Base-by-base conservation (phyloP, 1,139 yeast species). In the Suhomyces bribrorum region DNA sequence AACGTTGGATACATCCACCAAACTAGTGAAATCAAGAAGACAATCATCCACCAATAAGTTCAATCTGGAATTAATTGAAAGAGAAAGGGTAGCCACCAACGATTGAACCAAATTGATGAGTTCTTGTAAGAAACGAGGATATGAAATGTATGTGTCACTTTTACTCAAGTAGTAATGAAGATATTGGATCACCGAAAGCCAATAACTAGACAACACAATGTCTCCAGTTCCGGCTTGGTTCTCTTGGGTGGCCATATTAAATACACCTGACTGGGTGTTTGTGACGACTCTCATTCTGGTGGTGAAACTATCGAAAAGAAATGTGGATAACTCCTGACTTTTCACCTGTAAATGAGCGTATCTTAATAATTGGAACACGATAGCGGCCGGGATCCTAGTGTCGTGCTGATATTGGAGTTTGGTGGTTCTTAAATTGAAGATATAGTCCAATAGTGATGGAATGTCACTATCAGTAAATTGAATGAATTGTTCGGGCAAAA, bases 141-240 rank as follows among this genome's bases (percentile, higher is more conserved):
- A 75, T 32, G 62, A 62, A 15, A 59, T 51, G 56, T 80, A 81
- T 36, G 83, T 69, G 7, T 71, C 75, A 49, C 77, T 82, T 46
- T 81, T 77, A 36, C 73, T 60, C 26, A 84, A 57, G 56, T 82
- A 84, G 53, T 79, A 84, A 53, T 81, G 84, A 38, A 85, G 59
- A 50, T 81, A 83, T 47, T 83, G 85, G 29, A 83, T 55, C 9
- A 79, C 79, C 4, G 88, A 76, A 28, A 85, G 69, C 90, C 92
- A 84, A 54, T 83, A 84, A 45, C 90, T 81, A 41, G 82, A 72
- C 26, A 75, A 59, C 7, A 84, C 86, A 40, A 85, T 81, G 54
- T 85, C 90, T 15, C 86, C 83, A 7, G 72, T 62, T 1, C 77
- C 77, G 5, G 14, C 63, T 6, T 29, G 34, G 12, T 40, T 46